Percentiles rank a stretch among this genome's conserved stretches.
Conservation (phyloP, 768 basidiomycete genomes). For the Panaeolus papilionaceus region DNA sequence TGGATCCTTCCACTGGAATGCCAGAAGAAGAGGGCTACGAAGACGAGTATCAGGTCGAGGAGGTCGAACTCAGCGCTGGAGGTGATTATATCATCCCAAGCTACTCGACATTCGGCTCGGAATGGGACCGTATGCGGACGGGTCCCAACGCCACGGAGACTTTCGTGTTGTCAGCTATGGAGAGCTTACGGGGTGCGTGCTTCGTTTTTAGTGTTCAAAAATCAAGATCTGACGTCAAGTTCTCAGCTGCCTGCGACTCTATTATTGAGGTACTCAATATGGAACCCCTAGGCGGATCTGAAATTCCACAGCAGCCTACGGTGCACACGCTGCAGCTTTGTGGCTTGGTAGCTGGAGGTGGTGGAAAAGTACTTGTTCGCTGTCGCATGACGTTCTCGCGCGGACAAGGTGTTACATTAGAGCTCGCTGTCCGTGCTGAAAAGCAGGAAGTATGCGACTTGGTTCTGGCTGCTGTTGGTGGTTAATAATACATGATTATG, state of each 20-base stretch:
- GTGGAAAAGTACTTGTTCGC: slow-evolving; percentile 94
- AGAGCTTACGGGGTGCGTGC: slow-evolving; percentile 87
- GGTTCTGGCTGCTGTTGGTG: slow-evolving; percentile 89
- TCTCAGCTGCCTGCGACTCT: slow-evolving; percentile 91
- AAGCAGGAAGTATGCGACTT: slow-evolving; percentile 85
- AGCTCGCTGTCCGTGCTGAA: slow-evolving; percentile 91
- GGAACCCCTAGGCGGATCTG: slow-evolving; percentile 94
- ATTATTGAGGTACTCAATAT: slow-evolving; percentile 96
- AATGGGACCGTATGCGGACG: slow-evolving; percentile 92
- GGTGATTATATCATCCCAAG: slow-evolving; percentile 97
- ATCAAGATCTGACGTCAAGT: slow-evolving; percentile 24
- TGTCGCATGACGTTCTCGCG: slow-evolving; percentile 95
- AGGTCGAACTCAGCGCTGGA: slow-evolving; percentile 90
- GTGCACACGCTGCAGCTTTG: slow-evolving; percentile 96
- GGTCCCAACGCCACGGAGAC: slow-evolving; percentile 89
- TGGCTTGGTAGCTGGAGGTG: slow-evolving; percentile 89
- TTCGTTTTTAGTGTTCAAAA: slow-evolving; percentile 16
- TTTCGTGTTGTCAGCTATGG: slow-evolving; percentile 90
- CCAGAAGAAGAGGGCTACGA: slow-evolving; percentile 99
- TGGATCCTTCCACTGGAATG: slow-evolving; percentile 93
- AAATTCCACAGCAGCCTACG: slow-evolving; percentile 78
- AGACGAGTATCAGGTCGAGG: slow-evolving; percentile 98
- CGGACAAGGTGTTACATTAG: slow-evolving; percentile 91
- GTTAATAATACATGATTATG: slow-evolving; percentile 39
- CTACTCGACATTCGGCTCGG: slow-evolving; percentile 88